A percentile compares a stretch with the other conserved stretches of the same genome.
Evolutionary conservation across 371 early-diverging fungal genomes (phyloP).

Genomic region (Saksenaea vasiformis): DNA sequence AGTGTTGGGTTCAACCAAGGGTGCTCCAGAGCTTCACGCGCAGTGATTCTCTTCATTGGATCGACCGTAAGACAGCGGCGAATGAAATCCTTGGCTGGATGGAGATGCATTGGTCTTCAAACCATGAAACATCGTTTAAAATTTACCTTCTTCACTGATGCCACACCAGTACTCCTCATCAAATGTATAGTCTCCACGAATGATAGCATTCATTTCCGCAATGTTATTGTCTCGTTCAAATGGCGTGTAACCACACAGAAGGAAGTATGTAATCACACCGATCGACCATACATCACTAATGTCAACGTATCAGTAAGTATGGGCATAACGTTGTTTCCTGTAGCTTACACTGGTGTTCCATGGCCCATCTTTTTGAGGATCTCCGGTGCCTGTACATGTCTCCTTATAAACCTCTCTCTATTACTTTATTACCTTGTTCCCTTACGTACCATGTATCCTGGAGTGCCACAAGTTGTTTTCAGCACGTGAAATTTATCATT

Average conservation of each 20-base stretch:
- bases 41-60: conserved; percentile 75
- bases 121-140: not conserved
- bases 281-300: conserved; percentile 89
- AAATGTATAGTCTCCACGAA: conserved; percentile 75
- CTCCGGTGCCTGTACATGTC: conserved; percentile 68
- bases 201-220: conserved; percentile 72
- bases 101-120: not conserved
- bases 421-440: not conserved
- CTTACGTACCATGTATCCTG: conserved; percentile 74
- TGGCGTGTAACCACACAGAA: conserved; percentile 89
- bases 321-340: not conserved
- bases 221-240: conserved; percentile 75
- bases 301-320: conserved; percentile 49
- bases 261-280: conserved; percentile 90
- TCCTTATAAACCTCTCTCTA: not conserved
- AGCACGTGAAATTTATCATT: conserved; percentile 75
- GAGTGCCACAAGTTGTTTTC: conserved; percentile 85
- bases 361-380: conserved; percentile 72
- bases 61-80: conserved; percentile 72
- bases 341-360: conserved; percentile 62
- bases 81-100: conserved; percentile 83
- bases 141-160: conserved; percentile 38
- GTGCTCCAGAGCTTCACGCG: conserved; percentile 72
- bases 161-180: conserved; percentile 81
- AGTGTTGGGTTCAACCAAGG: conserved; percentile 63